A percentile compares a stretch with the other conserved stretches of the same genome.
These are phyloP conservation scores for Phytophthora gonapodyides DNA, from an alignment of 352 stramenopile species.

Conservation along the genomic window DNA sequence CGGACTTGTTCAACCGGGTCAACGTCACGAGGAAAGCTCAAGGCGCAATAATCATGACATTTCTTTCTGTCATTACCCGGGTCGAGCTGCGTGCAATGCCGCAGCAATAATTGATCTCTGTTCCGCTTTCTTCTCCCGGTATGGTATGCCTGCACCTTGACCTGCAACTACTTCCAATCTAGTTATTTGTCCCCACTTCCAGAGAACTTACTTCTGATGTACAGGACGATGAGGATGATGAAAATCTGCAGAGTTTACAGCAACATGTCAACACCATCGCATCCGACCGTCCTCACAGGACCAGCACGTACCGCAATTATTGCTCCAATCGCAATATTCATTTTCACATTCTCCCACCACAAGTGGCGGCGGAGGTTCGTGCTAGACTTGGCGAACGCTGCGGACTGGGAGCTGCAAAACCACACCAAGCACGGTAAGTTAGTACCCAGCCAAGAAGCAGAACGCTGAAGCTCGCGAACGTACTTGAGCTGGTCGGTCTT, in stretches of 20 bases:
- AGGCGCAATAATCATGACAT: conserved; percentile 33
- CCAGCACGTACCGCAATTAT: conserved; percentile 59
- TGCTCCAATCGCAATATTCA: conserved; percentile 80
- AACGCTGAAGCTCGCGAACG: background rate
- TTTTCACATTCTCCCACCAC: conserved; percentile 90
- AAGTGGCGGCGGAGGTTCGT: conserved; percentile 76
- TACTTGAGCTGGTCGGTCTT: conserved; percentile 90
- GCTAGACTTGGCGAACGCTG: conserved; percentile 86
- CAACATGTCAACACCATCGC: conserved; percentile 8
- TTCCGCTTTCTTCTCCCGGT: conserved; percentile 2
- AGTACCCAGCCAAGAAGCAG: background rate
- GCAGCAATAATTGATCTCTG: conserved; percentile 36
- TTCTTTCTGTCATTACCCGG: conserved; percentile 27
- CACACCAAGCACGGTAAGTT: conserved; percentile 4
- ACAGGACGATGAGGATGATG: conserved; percentile 55
- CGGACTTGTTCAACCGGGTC: conserved; percentile 11
- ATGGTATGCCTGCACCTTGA: conserved; percentile 14
- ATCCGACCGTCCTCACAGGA: background rate
- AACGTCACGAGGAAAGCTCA: conserved; percentile 27
- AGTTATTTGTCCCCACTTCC: conserved; percentile 38
- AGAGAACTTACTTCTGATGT: conserved; percentile 56
- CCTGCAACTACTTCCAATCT: conserved; percentile 4
- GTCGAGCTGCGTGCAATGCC: conserved; percentile 12
- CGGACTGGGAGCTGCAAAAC: conserved; percentile 64
- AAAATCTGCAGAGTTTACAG: conserved; percentile 37